A percentile compares a stretch with the other conserved stretches of the same genome.
phyloP scores from a whole-genome alignment of 352 stramenopile genomes.

The Phytopythium oedochilum region DNA sequence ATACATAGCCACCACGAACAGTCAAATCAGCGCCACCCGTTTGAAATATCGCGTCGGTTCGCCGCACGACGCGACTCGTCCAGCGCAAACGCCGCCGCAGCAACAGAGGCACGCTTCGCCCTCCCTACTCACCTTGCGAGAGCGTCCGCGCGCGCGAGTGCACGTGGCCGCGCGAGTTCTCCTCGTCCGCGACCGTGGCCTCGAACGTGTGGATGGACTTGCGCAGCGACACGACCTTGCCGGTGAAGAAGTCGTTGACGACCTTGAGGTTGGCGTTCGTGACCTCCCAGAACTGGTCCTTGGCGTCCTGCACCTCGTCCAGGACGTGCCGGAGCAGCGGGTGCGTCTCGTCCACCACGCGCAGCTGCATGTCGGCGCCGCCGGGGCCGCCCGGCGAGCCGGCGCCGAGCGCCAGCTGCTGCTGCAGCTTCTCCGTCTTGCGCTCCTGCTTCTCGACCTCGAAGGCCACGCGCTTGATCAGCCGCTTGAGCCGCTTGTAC shows the following conservation, averaged over 20 bases:
- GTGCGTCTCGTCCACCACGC: constrained; percentile 56
- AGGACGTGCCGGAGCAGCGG: constrained; percentile 43
- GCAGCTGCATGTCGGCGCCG: constrained; percentile 16
- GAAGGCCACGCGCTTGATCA: constrained; percentile 90
- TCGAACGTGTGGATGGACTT: constrained; percentile 80
- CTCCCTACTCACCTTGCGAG: constrained; percentile 59
- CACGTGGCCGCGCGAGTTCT: constrained; percentile 72
- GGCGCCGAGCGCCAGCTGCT: constrained; percentile 25
- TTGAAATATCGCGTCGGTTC: background rate
- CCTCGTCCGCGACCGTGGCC: constrained; percentile 52
- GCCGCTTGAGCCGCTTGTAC: constrained; percentile 90
- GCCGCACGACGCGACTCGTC: background rate
- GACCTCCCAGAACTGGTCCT: constrained; percentile 83
- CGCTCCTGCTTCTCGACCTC: constrained; percentile 79
- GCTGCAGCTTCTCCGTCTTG: constrained; percentile 66
- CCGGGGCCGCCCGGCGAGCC: background rate
- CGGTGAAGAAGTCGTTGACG: constrained; percentile 83
- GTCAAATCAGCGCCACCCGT: too few relatives aligned
- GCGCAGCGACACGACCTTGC: constrained; percentile 59
- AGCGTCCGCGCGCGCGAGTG: constrained; percentile 51
- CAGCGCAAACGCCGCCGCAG: background rate
- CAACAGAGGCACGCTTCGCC: too few relatives aligned
- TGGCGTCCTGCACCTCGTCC: constrained; percentile 66
- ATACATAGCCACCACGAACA: background rate
- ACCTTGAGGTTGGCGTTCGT: constrained; percentile 73